Conservation (phyloP, 2,329 filamentous ascomycete genomes). For the Phialophora chinensis region DNA sequence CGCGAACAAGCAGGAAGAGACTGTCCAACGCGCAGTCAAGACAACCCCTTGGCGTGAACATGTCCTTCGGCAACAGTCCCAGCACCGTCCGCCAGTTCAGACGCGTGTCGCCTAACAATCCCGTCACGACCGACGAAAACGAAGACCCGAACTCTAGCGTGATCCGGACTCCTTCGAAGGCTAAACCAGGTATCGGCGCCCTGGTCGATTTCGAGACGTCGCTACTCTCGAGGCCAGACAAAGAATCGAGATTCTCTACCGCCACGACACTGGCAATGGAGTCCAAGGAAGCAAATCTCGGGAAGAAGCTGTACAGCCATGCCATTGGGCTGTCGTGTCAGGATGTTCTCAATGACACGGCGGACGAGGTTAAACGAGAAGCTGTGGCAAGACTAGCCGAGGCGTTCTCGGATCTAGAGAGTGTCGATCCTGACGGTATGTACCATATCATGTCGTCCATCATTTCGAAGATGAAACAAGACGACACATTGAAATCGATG, state of each 20-base stretch:
- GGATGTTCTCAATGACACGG: conserved; percentile 83
- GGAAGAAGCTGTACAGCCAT: conserved; percentile 79
- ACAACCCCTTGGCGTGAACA: conserved; percentile 82
- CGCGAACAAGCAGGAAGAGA: conserved; percentile 48
- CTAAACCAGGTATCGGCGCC: conserved; percentile 20
- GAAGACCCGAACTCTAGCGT: conserved; percentile 33
- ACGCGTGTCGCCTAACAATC: conserved; percentile 74
- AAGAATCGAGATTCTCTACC: conserved; percentile 30
- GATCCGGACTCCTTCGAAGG: conserved; percentile 34
- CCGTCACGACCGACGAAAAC: conserved; percentile 42
- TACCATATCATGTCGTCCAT: conserved; percentile 82
- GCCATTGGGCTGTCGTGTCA: conserved; percentile 82
- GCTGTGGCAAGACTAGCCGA: conserved; percentile 82
- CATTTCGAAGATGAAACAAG: conserved; percentile 70
- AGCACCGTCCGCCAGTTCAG: conserved; percentile 93
- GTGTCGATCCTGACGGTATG: conserved; percentile 86
- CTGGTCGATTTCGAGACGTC: conserved; percentile 28
- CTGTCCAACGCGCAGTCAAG: conserved; percentile 61
- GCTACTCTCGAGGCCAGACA: conserved; percentile 20
- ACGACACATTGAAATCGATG: conserved; percentile 47
- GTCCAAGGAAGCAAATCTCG: conserved; percentile 82
- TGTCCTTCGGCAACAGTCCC: conserved; percentile 91
- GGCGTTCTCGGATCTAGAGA: conserved; percentile 82
- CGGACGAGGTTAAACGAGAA: conserved; percentile 73
- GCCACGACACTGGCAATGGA: conserved; percentile 30